Conservation (phyloP, 495 filamentous ascomycete species). For the Bryoglossum gracile region DNA sequence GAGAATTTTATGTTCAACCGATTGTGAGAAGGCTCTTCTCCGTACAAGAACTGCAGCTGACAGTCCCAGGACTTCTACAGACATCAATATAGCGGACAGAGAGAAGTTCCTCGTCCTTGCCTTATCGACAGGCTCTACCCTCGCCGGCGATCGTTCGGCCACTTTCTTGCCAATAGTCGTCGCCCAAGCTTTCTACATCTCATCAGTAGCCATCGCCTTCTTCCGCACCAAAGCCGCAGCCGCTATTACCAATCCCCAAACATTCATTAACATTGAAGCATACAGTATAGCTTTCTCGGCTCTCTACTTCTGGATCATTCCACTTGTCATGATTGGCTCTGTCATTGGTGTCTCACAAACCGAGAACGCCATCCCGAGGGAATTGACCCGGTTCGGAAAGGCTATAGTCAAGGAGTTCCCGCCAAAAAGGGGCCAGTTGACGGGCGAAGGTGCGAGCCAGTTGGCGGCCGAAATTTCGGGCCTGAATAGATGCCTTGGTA, state of each 20-base stretch:
- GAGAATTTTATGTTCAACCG: neutral
- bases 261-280: constrained; percentile 1
- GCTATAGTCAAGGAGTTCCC: neutral
- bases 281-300: neutral
- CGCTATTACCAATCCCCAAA: neutral
- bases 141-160: neutral
- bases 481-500: no score
- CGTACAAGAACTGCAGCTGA: no score
- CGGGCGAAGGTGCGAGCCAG: no score
- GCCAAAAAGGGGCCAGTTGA: no score
- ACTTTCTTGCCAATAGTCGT: neutral
- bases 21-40: no score
- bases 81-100: neutral
- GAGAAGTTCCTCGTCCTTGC: neutral
- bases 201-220: neutral
- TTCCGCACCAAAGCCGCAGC: neutral
- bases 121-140: neutral
- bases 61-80: neutral
- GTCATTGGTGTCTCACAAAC: neutral
- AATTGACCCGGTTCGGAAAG: neutral
- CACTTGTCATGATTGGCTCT: neutral
- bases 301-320: neutral
- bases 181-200: neutral
- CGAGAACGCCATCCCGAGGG: neutral
- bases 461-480: no score